Evolutionary conservation across 2,329 filamentous ascomycete genomes (phyloP).

Genomic region (Capronia epimyces): DNA sequence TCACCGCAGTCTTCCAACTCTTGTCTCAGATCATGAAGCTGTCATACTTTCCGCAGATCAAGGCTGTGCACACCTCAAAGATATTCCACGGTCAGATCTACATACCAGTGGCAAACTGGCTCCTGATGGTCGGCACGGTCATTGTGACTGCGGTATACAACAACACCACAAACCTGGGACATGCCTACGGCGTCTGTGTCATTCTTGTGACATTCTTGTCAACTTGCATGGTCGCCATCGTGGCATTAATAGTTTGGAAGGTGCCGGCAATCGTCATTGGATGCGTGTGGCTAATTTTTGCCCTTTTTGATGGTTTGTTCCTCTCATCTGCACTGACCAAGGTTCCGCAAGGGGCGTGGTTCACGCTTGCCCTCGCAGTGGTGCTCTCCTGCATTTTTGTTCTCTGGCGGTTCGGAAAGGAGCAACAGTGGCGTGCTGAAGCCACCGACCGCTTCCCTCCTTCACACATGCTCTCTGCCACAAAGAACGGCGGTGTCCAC

Average conservation of each 20-base stretch:
- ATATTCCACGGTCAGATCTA: constrained; percentile 70
- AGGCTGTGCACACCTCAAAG: constrained; percentile 64
- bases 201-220: constrained; percentile 64
- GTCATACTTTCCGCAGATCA: constrained; percentile 70
- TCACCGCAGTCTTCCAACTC: constrained; percentile 67
- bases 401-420: constrained; percentile 73
- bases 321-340: constrained; percentile 65
- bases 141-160: constrained; percentile 68
- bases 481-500: neutral
- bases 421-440: constrained; percentile 69
- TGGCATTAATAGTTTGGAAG: constrained; percentile 2
- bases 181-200: constrained; percentile 74
- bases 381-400: constrained; percentile 62
- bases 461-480: constrained; percentile 8
- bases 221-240: constrained; percentile 65
- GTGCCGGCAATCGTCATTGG: constrained; percentile 45
- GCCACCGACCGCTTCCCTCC: constrained; percentile 30
- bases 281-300: constrained; percentile 58
- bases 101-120: constrained; percentile 69
- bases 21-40: constrained; percentile 64
- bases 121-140: constrained; percentile 70
- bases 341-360: constrained; percentile 71
- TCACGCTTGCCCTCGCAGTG: constrained; percentile 61
- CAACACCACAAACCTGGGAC: constrained; percentile 62
- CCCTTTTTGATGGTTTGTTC: constrained; percentile 63